A percentile compares a stretch with the other conserved stretches of the same genome.
Evolutionary conservation across 2,329 filamentous ascomycete species (phyloP).

Genomic region (Colletotrichum tamarilloi): DNA sequence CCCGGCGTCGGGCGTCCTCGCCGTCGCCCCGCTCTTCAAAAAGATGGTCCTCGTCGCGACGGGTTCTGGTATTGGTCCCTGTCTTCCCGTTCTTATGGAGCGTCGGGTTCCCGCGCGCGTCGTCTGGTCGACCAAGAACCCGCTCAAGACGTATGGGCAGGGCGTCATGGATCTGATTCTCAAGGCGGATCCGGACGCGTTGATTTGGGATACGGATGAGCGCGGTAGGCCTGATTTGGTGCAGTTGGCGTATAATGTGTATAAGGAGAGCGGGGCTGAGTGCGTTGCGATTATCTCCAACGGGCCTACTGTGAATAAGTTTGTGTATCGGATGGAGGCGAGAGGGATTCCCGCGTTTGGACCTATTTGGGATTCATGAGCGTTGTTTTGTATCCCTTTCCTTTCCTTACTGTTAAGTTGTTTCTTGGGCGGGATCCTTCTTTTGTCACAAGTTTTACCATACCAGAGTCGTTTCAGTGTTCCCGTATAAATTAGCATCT

Average conservation of each 20-base stretch:
- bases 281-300: constrained; percentile 81
- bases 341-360: constrained; percentile 76
- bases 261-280: constrained; percentile 68
- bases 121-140: constrained; percentile 75
- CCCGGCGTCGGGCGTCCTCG: constrained; percentile 74
- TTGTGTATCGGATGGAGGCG: constrained; percentile 76
- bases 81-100: constrained; percentile 68
- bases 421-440: too few relatives aligned
- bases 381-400: background rate
- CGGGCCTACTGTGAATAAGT: constrained; percentile 71
- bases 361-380: constrained; percentile 74
- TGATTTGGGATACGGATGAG: constrained; percentile 74
- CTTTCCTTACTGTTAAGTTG: background rate
- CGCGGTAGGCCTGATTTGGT: constrained; percentile 68
- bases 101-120: constrained; percentile 65
- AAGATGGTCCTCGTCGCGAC: constrained; percentile 76
- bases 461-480: background rate
- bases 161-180: constrained; percentile 68
- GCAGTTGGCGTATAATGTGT: constrained; percentile 62
- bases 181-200: constrained; percentile 67
- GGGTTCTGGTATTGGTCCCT: constrained; percentile 78
- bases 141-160: constrained; percentile 71
- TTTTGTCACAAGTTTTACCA: background rate
- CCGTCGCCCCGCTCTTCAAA: constrained; percentile 73
- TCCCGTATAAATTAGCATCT: background rate